A percentile compares a stretch with the other conserved stretches of the same genome.
Evolutionary conservation across 208 protist genomes (phyloP).

Genomic region (Balamuthia mandrillaris): DNA sequence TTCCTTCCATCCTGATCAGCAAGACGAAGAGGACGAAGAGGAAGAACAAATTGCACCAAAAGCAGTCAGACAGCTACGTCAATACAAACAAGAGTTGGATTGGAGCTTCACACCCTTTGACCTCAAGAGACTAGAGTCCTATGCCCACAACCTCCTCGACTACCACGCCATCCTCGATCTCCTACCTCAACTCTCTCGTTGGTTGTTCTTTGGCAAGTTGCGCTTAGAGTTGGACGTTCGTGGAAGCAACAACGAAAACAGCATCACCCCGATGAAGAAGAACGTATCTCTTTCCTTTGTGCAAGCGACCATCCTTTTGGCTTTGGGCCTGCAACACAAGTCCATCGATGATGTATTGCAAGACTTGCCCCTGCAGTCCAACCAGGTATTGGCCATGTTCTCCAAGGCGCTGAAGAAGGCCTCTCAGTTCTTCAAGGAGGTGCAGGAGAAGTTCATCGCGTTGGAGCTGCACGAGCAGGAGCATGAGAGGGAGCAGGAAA

Average conservation of each 20-base stretch:
- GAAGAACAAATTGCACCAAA: no score
- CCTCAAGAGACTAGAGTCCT: slow-evolving; percentile 89
- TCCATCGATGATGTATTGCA: slow-evolving; percentile 58
- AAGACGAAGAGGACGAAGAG: no score
- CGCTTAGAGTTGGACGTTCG: no score
- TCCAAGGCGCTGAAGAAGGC: slow-evolving; percentile 56
- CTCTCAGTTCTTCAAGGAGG: not conserved
- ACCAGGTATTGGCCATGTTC: slow-evolving; percentile 64
- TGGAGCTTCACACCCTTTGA: slow-evolving; percentile 80
- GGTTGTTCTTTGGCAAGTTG: slow-evolving; percentile 81
- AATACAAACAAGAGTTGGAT: slow-evolving; percentile 67
- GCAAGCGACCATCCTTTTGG: slow-evolving; percentile 89
- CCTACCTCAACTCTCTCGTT: slow-evolving; percentile 82
- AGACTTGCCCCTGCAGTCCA: slow-evolving; percentile 44
- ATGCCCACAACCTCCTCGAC: slow-evolving; percentile 88
- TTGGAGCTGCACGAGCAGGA: slow-evolving; percentile 6
- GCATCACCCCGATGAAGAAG: no score
- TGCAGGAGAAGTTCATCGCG: not conserved
- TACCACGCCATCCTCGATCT: slow-evolving; percentile 93
- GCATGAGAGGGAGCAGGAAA: not conserved
- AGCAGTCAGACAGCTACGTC: not conserved
- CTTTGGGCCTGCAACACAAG: slow-evolving; percentile 84
- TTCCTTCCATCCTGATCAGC: not conserved
- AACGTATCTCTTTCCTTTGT: slow-evolving; percentile 79
- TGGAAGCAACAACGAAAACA: no score